A percentile compares a stretch with the other conserved stretches of the same genome.
Conservation (phyloP, 371 early-diverging fungal genomes). For the Phascolomyces articulosus region DNA sequence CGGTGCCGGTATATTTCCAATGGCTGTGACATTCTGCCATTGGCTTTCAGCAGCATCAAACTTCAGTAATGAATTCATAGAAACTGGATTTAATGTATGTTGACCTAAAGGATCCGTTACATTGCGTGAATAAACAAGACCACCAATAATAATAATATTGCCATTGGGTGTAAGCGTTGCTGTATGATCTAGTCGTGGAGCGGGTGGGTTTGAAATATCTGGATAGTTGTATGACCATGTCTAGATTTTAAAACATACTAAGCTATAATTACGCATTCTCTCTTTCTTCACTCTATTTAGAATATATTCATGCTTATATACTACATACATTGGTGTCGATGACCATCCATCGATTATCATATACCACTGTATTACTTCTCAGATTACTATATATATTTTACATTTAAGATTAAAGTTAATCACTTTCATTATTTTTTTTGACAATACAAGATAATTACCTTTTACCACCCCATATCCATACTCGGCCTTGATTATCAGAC, state of each 20-base stretch:
- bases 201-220: conserved; percentile 9
- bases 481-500: conserved; percentile 31
- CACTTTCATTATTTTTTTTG: too few relatives aligned
- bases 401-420: background rate
- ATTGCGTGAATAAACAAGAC: conserved; percentile 21
- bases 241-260: too few relatives aligned
- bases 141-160: conserved; percentile 30
- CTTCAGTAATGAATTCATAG: conserved; percentile 37
- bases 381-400: background rate
- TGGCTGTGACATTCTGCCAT: conserved; percentile 42
- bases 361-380: background rate
- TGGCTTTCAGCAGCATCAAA: conserved; percentile 31
- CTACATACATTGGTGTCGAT: conserved; percentile 34
- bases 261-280: too few relatives aligned
- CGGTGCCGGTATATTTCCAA: conserved; percentile 50
- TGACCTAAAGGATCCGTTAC: conserved; percentile 32
- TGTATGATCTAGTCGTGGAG: conserved; percentile 21
- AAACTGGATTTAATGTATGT: conserved; percentile 36
- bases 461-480: conserved; percentile 48
- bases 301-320: conserved; percentile 13
- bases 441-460: too few relatives aligned
- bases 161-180: conserved; percentile 30
- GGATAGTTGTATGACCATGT: conserved; percentile 17
- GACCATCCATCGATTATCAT: conserved; percentile 32
- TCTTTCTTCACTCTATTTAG: too few relatives aligned